Conservation (phyloP, 2,329 filamentous ascomycete genomes). For the Dactylonectria estremocensis region DNA sequence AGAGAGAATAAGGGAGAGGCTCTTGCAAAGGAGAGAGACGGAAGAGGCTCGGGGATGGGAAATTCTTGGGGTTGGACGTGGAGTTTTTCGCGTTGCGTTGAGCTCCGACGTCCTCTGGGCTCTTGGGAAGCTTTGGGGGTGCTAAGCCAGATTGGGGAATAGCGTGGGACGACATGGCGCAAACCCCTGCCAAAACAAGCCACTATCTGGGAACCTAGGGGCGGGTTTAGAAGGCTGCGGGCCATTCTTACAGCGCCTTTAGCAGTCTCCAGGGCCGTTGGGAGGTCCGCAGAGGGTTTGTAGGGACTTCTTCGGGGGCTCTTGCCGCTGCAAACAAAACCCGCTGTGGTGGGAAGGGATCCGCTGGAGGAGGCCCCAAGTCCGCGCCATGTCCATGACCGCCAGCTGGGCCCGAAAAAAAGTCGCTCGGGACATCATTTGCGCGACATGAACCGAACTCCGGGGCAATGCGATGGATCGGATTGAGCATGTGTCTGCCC, state of each 20-base stretch:
- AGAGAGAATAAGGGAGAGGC: slow-evolving; percentile 53
- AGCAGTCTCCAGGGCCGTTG: background rate
- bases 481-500: slow-evolving; percentile 24
- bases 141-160: slow-evolving; percentile 45
- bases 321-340: slow-evolving; percentile 10
- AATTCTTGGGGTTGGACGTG: slow-evolving; percentile 58
- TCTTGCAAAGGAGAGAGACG: slow-evolving; percentile 41
- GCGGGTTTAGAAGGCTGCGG: slow-evolving; percentile 14
- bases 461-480: slow-evolving; percentile 24
- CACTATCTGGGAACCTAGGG: slow-evolving; percentile 20
- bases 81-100: slow-evolving; percentile 60
- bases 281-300: slow-evolving; percentile 10
- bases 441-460: slow-evolving; percentile 33
- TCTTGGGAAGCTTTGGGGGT: slow-evolving; percentile 52
- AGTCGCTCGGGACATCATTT: slow-evolving; percentile 36
- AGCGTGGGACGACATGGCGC: slow-evolving; percentile 31
- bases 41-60: slow-evolving; percentile 51
- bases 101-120: slow-evolving; percentile 57
- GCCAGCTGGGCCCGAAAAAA: slow-evolving; percentile 23
- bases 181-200: slow-evolving; percentile 24
- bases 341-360: slow-evolving; percentile 13
- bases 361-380: slow-evolving; percentile 22
- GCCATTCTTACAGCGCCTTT: slow-evolving; percentile 27
- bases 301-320: slow-evolving; percentile 15
- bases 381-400: slow-evolving; percentile 16